phyloP scores from a whole-genome alignment of 768 basidiomycete species.

The Psilocybe tampanensis region DNA sequence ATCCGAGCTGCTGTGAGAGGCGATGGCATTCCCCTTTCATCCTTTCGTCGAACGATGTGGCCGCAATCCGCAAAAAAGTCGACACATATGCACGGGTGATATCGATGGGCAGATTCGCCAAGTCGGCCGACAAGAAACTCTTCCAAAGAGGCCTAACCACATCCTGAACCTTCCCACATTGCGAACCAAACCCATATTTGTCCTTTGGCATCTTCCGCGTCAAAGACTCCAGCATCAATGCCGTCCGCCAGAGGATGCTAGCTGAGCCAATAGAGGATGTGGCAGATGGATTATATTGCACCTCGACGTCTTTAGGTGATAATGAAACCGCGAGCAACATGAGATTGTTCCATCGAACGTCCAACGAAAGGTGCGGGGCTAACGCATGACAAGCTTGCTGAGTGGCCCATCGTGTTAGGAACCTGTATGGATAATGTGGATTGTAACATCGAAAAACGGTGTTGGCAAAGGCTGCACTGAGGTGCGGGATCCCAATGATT shows the following conservation, averaged over 20 bases:
- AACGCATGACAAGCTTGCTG: constrained; percentile 28
- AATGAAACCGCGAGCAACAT: constrained; percentile 36
- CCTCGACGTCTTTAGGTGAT: constrained; percentile 5
- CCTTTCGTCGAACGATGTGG: constrained; percentile 34
- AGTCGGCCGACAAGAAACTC: constrained; percentile 35
- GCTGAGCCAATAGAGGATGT: background rate
- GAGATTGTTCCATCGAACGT: constrained; percentile 46
- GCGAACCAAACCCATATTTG: background rate
- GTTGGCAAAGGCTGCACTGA: constrained; percentile 22
- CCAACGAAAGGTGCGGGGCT: constrained; percentile 27
- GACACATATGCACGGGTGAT: constrained; percentile 41
- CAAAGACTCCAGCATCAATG: constrained; percentile 42
- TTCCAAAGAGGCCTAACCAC: constrained; percentile 40
- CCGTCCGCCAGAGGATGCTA: constrained; percentile 39
- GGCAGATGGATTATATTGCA: background rate
- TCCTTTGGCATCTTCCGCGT: constrained; percentile 27
- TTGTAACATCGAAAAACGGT: constrained; percentile 28
- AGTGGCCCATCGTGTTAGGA: constrained; percentile 28
- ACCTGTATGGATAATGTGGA: constrained; percentile 1
- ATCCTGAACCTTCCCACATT: constrained; percentile 18
- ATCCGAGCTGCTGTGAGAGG: constrained; percentile 28
- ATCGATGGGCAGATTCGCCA: constrained; percentile 11
- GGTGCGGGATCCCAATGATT: constrained; percentile 9
- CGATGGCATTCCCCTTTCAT: constrained; percentile 39
- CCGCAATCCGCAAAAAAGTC: constrained; percentile 50